A percentile compares a stretch with the other conserved stretches of the same genome.
phyloP scores from a whole-genome alignment of 2,329 filamentous ascomycete species.

The Colletotrichum viniferum region DNA sequence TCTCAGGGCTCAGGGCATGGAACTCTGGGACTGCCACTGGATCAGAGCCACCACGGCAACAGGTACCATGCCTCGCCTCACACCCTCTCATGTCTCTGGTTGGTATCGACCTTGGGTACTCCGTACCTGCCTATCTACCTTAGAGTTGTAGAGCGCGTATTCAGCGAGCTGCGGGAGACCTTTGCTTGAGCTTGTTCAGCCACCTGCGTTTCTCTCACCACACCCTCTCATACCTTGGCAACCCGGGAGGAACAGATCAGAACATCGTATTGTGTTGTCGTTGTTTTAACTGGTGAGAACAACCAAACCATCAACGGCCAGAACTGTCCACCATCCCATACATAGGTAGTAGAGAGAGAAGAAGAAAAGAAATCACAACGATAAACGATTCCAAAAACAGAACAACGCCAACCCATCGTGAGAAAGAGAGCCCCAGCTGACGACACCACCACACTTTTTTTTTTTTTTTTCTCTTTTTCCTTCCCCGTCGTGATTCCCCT shows the following conservation, averaged over 20 bases:
- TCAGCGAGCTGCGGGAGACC: neutral
- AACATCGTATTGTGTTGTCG: neutral
- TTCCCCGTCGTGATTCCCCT: too few species aligned
- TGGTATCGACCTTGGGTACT: neutral
- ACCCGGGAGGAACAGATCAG: neutral
- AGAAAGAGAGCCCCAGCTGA: neutral
- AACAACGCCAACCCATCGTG: neutral
- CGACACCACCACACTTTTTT: neutral
- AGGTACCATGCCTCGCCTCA: neutral
- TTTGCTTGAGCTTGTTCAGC: neutral
- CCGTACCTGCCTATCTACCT: neutral
- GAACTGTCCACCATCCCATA: neutral
- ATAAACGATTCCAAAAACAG: neutral
- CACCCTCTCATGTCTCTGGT: neutral
- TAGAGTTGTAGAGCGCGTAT: neutral
- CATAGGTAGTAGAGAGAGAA: neutral
- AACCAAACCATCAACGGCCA: neutral
- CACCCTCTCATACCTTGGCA: neutral
- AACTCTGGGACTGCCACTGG: neutral
- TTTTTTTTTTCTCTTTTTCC: neutral
- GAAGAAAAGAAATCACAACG: neutral
- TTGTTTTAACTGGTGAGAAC: neutral
- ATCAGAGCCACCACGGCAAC: neutral
- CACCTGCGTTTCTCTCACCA: neutral
- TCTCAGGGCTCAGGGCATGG: neutral